Conservation (phyloP, 352 stramenopile species). For the Blastocystis sp. region DNA sequence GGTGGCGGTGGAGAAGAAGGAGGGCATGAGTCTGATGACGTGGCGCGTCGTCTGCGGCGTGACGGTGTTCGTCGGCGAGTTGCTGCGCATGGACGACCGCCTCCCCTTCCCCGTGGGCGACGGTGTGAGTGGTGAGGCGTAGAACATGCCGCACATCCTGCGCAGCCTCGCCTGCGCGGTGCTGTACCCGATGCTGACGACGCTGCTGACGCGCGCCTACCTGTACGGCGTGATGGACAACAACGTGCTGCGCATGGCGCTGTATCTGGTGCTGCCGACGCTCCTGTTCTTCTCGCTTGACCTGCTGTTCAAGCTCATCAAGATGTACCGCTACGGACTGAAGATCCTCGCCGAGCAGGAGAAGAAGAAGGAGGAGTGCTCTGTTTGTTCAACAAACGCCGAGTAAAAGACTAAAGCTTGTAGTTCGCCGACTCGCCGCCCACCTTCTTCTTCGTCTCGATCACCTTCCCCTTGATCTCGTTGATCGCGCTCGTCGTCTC, state of each 20-base stretch:
- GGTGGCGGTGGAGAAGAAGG: background rate
- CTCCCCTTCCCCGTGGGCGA: background rate
- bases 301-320: conserved; percentile 20
- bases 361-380: conserved; percentile 27
- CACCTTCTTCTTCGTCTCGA: conserved; percentile 26
- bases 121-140: background rate
- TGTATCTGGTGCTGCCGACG: conserved; percentile 9
- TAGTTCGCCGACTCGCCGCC: background rate
- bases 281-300: conserved; percentile 30
- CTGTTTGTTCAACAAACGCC: background rate
- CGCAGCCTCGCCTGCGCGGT: background rate
- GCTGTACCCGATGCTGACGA: conserved; percentile 37
- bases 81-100: conserved; percentile 7
- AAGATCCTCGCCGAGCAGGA: conserved; percentile 15
- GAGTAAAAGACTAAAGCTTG: background rate
- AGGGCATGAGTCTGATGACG: background rate
- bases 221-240: conserved; percentile 10
- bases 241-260: background rate
- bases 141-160: conserved; percentile 11
- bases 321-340: conserved; percentile 21
- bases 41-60: conserved; percentile 18
- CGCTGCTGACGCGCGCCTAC: background rate
- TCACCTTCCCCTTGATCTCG: conserved; percentile 14
- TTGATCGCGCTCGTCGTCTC: background rate
- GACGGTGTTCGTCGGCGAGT: conserved; percentile 35